Evolutionary conservation across 2,329 filamentous ascomycete species (phyloP).

Genomic region (Colletotrichum aenigma): DNA sequence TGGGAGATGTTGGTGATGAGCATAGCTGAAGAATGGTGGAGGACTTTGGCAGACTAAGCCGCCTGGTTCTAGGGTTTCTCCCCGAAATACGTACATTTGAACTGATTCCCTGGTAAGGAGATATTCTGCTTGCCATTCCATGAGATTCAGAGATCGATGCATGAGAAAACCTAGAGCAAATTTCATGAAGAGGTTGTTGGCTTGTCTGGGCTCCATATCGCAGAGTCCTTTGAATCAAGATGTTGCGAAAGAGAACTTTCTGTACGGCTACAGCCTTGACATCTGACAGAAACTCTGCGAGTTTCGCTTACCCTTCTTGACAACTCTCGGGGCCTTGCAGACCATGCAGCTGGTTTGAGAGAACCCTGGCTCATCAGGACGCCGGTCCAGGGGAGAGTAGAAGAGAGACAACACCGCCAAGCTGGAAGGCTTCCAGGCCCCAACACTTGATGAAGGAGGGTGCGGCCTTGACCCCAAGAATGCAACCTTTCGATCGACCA

Average conservation of each 20-base stretch:
- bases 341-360: not conserved
- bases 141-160: not conserved
- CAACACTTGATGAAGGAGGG: not conserved
- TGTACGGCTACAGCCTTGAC: not conserved
- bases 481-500: not conserved
- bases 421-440: not conserved
- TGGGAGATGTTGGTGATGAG: not conserved
- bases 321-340: not conserved
- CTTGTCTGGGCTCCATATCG: not conserved
- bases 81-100: not conserved
- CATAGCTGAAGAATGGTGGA: not conserved
- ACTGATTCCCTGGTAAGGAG: not conserved
- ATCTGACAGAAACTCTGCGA: not conserved
- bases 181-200: not conserved
- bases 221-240: not conserved
- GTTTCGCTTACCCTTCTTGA: not conserved
- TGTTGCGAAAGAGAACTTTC: not conserved
- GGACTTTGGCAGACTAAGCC: not conserved
- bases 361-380: not conserved
- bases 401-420: not conserved
- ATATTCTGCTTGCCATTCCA: not conserved
- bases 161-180: not conserved
- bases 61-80: not conserved
- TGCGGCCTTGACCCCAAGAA: not conserved
- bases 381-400: not conserved